These are phyloP conservation scores for Colletotrichum aenigma DNA, from an alignment of 2,329 filamentous ascomycete genomes.

Conservation along the genomic window DNA sequence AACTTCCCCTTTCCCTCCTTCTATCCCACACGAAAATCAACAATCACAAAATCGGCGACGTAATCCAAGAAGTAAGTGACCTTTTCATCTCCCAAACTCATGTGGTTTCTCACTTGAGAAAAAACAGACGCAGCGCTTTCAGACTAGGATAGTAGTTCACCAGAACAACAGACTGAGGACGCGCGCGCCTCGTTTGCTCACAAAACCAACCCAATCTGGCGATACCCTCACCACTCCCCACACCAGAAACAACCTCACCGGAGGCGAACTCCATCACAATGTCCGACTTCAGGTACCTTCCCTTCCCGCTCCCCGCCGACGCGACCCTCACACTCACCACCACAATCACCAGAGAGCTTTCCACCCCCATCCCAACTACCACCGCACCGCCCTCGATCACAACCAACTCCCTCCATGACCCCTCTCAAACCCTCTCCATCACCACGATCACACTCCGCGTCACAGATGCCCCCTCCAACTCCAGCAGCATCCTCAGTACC, in stretches of 20 bases:
- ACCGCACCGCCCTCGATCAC: not conserved
- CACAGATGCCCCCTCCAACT: not conserved
- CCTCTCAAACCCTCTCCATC: not conserved
- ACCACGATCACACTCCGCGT: not conserved
- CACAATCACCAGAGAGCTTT: not conserved
- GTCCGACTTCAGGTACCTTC: not conserved
- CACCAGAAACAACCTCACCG: not conserved
- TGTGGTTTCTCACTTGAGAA: not conserved
- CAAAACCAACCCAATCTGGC: not conserved
- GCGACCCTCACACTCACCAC: not conserved
- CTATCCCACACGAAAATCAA: not conserved
- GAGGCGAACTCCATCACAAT: not conserved
- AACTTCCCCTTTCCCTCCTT: not conserved
- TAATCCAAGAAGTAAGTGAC: not conserved
- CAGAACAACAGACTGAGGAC: not conserved
- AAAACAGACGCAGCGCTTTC: not conserved
- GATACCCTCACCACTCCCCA: not conserved
- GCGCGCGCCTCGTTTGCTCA: not conserved
- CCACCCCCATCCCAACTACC: not conserved
- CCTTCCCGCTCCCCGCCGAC: not conserved
- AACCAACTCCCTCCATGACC: not conserved
- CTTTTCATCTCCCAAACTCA: not conserved
- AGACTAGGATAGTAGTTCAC: no score
- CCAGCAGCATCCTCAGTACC: not conserved
- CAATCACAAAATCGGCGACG: not conserved